phyloP scores from a whole-genome alignment of 371 early-diverging fungal genomes.

The Mucor circinelloides region DNA sequence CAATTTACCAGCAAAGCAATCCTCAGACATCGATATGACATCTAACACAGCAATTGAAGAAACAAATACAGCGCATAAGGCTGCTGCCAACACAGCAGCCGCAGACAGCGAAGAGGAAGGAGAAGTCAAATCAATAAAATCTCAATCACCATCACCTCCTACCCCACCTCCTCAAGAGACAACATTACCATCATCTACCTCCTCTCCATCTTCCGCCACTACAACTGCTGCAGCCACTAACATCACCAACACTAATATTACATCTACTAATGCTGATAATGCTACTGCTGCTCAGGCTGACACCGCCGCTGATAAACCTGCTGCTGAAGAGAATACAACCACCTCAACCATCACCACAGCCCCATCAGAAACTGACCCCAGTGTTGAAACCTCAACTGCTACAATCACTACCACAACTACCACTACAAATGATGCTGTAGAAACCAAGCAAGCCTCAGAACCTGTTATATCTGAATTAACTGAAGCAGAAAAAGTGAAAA shows the following conservation, averaged over 20 bases:
- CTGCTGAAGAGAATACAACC: no score
- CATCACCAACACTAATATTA: background rate
- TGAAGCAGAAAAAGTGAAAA: slow-evolving; percentile 12
- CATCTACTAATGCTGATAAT: background rate
- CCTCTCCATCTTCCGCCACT: background rate
- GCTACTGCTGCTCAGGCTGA: background rate
- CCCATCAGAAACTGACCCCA: background rate
- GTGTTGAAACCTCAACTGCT: background rate
- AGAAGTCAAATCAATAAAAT: slow-evolving; percentile 39
- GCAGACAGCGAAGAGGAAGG: slow-evolving; percentile 50
- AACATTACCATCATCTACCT: background rate
- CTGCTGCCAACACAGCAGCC: background rate
- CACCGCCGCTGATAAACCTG: background rate
- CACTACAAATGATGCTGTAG: background rate
- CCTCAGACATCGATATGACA: background rate
- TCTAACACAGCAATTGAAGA: background rate
- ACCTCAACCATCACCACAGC: no score
- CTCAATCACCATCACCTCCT: slow-evolving; percentile 25
- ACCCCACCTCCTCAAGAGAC: slow-evolving; percentile 3
- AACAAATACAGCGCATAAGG: background rate
- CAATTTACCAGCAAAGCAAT: background rate
- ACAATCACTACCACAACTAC: background rate
- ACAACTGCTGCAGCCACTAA: background rate
- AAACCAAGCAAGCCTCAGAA: background rate
- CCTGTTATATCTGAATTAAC: background rate